A percentile compares a stretch with the other conserved stretches of the same genome.
Evolutionary conservation across 2,329 filamentous ascomycete species (phyloP).

Genomic region (Fusarium lateritium): DNA sequence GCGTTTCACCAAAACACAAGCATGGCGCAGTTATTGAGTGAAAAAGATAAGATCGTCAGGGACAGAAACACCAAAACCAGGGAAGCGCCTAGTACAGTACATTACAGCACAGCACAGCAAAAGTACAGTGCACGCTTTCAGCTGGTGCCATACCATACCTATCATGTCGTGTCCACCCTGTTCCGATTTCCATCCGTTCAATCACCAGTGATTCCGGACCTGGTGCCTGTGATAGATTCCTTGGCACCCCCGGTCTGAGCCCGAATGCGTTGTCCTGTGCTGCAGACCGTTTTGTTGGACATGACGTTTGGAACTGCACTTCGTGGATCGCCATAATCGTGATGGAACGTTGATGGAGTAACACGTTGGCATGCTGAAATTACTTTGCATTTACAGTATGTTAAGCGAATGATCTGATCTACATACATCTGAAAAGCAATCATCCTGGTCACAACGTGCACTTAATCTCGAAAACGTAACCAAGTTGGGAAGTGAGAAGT

Average conservation of each 20-base stretch:
- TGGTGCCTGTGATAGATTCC: neutral
- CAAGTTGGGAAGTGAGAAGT: neutral
- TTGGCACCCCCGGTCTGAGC: constrained; percentile 7
- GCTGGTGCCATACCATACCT: neutral
- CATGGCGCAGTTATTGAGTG: constrained; percentile 1
- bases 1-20: constrained; percentile 42
- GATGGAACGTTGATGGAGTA: constrained; percentile 3
- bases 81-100: constrained; percentile 15
- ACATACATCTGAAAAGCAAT: neutral
- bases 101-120: neutral
- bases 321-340: constrained; percentile 14
- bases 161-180: constrained; percentile 7
- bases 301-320: constrained; percentile 14
- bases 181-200: constrained; percentile 15
- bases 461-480: neutral
- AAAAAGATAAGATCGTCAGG: constrained; percentile 46
- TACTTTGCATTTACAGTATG: neutral
- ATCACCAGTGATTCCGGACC: constrained; percentile 14
- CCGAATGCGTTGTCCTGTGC: constrained; percentile 16
- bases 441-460: neutral
- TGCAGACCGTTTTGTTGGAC: neutral
- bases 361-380: constrained; percentile 1
- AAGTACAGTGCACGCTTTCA: constrained; percentile 15
- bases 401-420: constrained; percentile 16
- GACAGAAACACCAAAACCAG: constrained; percentile 40